These are phyloP conservation scores for Fraxinus latifolia DNA, from an alignment of 305 asterid species.

Conservation along the genomic window DNA sequence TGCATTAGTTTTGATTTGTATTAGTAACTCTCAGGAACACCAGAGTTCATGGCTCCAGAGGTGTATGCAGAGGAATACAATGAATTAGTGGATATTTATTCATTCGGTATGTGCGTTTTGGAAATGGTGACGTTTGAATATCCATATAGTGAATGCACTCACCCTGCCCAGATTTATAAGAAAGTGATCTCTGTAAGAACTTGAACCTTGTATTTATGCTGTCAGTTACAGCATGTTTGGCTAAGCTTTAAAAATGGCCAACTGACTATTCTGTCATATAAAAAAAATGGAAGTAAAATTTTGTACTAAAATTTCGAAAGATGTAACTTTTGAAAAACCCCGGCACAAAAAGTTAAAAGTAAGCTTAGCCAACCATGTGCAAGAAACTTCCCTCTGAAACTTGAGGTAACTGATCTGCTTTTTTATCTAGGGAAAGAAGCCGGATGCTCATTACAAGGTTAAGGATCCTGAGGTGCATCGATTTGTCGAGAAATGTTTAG, in stretches of 20 bases:
- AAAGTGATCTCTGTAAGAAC: slow-evolving; percentile 69
- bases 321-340: not conserved
- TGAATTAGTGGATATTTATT: slow-evolving; percentile 69
- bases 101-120: slow-evolving; percentile 79
- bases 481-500: slow-evolving; percentile 91
- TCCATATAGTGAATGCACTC: slow-evolving; percentile 74
- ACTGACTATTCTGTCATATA: not conserved
- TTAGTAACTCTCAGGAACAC: slow-evolving; percentile 46
- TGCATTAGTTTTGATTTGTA: not conserved
- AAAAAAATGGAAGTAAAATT: not conserved
- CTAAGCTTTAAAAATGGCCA: not conserved
- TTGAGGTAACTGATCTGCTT: not conserved
- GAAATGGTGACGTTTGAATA: slow-evolving; percentile 79
- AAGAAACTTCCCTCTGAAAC: not conserved
- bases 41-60: slow-evolving; percentile 86
- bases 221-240: not conserved
- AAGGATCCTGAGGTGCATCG: slow-evolving; percentile 71
- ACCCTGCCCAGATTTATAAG: slow-evolving; percentile 78
- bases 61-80: slow-evolving; percentile 79
- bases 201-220: not conserved
- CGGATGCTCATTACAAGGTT: slow-evolving; percentile 72
- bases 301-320: not conserved
- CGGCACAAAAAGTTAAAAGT: not conserved
- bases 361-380: not conserved
- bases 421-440: slow-evolving; percentile 64